A percentile compares a stretch with the other conserved stretches of the same genome.
phyloP scores from a whole-genome alignment of 345 rosid species.

The Rhizophora mangle region DNA sequence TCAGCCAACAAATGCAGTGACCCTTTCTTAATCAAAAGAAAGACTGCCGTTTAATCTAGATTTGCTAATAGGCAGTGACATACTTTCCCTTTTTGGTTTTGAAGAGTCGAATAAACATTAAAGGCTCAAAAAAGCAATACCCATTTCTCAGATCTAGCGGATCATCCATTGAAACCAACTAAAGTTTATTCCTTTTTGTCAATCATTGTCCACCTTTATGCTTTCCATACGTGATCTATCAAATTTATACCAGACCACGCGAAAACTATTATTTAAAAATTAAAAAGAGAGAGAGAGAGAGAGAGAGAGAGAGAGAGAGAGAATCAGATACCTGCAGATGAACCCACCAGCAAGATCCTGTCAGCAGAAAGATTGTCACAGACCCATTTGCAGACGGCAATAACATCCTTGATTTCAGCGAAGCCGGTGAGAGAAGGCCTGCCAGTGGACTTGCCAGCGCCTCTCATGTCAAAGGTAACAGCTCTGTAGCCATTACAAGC shows the following conservation, averaged over 20 bases:
- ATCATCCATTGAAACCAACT: neutral
- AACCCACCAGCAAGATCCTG: slow-evolving; percentile 81
- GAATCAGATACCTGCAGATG: slow-evolving; percentile 68
- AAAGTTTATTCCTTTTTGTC: neutral
- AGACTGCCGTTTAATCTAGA: no score
- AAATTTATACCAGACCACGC: neutral
- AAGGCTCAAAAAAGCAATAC: neutral
- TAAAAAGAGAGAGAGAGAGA: neutral
- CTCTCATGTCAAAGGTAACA: slow-evolving; percentile 90
- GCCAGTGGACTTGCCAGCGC: slow-evolving; percentile 84
- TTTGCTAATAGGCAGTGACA: no score
- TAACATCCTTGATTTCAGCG: slow-evolving; percentile 77
- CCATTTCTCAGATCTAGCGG: neutral
- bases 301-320: neutral
- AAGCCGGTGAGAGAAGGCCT: slow-evolving; percentile 81
- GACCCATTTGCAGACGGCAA: slow-evolving; percentile 79
- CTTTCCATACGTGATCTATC: neutral
- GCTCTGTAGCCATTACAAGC: slow-evolving; percentile 56
- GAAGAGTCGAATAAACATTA: no score
- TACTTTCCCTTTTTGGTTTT: no score
- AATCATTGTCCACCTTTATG: neutral
- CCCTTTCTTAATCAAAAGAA: no score
- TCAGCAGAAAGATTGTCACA: slow-evolving; percentile 38
- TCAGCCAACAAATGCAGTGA: no score
- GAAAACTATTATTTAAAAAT: neutral